These are phyloP conservation scores for Lactifluus volemus DNA, from an alignment of 768 basidiomycete species.

Conservation along the genomic window DNA sequence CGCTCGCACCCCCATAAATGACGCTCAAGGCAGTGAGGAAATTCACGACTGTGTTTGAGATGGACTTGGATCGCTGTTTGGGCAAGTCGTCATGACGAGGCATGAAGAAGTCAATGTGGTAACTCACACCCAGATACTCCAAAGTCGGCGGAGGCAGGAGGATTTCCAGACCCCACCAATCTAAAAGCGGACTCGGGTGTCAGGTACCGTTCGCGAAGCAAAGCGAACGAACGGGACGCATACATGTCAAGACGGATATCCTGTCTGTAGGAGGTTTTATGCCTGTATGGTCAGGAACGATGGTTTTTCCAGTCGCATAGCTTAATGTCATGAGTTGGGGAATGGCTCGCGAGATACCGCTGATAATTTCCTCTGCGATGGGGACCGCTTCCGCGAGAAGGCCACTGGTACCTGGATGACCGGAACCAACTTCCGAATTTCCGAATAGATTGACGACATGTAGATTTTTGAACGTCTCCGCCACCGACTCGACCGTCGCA, in stretches of 20 bases:
- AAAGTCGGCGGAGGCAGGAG: constrained; percentile 67
- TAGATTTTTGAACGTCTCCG: constrained; percentile 47
- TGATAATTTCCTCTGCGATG: constrained; percentile 59
- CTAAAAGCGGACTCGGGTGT: constrained; percentile 30
- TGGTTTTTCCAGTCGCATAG: constrained; percentile 58
- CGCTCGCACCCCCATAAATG: constrained; percentile 65
- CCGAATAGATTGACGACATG: constrained; percentile 52
- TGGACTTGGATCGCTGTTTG: constrained; percentile 46
- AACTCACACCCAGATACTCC: constrained; percentile 45
- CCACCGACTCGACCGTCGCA: constrained; percentile 43
- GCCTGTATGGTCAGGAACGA: constrained; percentile 59
- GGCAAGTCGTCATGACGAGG: not conserved
- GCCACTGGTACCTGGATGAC: constrained; percentile 56
- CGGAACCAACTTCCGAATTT: constrained; percentile 59
- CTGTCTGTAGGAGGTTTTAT: constrained; percentile 68
- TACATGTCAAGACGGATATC: constrained; percentile 73
- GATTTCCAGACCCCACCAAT: constrained; percentile 89
- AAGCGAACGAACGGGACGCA: constrained; percentile 23
- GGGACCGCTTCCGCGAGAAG: constrained; percentile 69
- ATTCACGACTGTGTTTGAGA: constrained; percentile 56
- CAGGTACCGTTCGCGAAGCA: not conserved
- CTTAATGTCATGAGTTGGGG: constrained; percentile 73
- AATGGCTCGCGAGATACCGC: constrained; percentile 62
- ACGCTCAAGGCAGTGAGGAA: constrained; percentile 66
- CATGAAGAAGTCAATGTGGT: not conserved